A percentile compares a stretch with the other conserved stretches of the same genome.
phyloP scores from a whole-genome alignment of 805 yeast species.

The Pichia kluyveri region DNA sequence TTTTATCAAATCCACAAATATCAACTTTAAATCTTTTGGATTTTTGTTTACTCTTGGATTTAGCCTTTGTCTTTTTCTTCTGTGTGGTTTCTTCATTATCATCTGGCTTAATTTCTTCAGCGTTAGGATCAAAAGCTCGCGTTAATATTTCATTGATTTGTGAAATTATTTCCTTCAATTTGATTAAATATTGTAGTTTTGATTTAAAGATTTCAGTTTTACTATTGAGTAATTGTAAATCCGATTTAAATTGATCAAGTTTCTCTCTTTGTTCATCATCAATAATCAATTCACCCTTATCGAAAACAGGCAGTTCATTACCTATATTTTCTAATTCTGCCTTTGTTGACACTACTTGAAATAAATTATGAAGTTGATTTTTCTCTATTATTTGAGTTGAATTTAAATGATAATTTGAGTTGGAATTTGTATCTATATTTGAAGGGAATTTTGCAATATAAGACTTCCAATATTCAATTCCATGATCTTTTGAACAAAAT shows the following conservation, averaged over 20 bases:
- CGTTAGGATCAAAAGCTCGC: conserved; percentile 1
- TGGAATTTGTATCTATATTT: too few relatives aligned
- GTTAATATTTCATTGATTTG: conserved; percentile 29
- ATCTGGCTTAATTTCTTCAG: neutral
- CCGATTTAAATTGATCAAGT: conserved; percentile 17
- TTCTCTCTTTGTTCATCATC: conserved; percentile 4
- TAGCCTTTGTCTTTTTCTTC: conserved; percentile 6
- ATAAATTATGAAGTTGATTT: conserved; percentile 3
- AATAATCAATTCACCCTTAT: conserved; percentile 8
- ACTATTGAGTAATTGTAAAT: conserved; percentile 12
- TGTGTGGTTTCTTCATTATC: conserved; percentile 1
- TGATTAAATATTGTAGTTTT: conserved; percentile 19
- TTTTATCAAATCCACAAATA: conserved; percentile 43
- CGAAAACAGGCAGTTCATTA: conserved; percentile 33
- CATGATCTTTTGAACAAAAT: conserved; percentile 72
- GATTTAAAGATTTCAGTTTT: conserved; percentile 9
- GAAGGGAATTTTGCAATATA: conserved; percentile 14
- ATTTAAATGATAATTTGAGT: neutral
- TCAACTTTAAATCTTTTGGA: conserved; percentile 33
- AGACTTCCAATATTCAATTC: conserved; percentile 33
- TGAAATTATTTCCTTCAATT: conserved; percentile 30
- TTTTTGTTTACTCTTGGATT: conserved; percentile 14
- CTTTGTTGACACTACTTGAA: conserved; percentile 11
- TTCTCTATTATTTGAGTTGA: conserved; percentile 6
- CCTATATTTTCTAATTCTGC: conserved; percentile 26